These are phyloP conservation scores for Aspergillus sp. DNA, from an alignment of 2,329 filamentous ascomycete genomes.

Conservation along the genomic window DNA sequence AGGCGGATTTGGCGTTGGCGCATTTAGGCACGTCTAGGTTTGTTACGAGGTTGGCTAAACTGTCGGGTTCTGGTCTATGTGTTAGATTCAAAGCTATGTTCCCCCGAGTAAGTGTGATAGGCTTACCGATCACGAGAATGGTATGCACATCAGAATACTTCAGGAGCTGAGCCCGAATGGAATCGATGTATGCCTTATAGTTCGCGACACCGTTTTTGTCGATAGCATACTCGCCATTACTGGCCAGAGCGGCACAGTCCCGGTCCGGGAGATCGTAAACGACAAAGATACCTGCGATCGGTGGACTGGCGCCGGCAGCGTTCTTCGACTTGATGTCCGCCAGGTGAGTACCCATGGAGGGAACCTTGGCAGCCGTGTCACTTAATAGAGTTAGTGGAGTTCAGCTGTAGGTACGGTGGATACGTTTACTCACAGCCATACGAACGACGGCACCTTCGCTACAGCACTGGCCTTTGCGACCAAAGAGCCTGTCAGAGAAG, in stretches of 20 bases:
- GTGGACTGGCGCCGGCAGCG: slow-evolving; percentile 47
- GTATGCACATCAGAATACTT: slow-evolving; percentile 54
- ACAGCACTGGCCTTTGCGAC: slow-evolving; percentile 50
- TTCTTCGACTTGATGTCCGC: slow-evolving; percentile 50
- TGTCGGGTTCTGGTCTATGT: slow-evolving; percentile 58
- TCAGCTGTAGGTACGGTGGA: not conserved
- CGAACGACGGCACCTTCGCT: slow-evolving; percentile 53
- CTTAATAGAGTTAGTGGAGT: slow-evolving; percentile 12
- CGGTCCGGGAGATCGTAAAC: slow-evolving; percentile 65
- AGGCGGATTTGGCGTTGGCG: slow-evolving; percentile 53
- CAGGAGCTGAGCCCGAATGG: slow-evolving; percentile 54
- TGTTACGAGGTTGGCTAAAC: slow-evolving; percentile 62
- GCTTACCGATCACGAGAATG: slow-evolving; percentile 51
- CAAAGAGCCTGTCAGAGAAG: slow-evolving; percentile 58
- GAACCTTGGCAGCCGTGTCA: slow-evolving; percentile 52
- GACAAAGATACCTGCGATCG: slow-evolving; percentile 55
- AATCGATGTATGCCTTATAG: slow-evolving; percentile 57
- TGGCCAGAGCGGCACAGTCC: slow-evolving; percentile 63
- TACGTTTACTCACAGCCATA: slow-evolving; percentile 48
- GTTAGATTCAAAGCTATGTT: slow-evolving; percentile 3
- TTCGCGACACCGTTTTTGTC: slow-evolving; percentile 52
- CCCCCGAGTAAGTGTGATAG: not conserved
- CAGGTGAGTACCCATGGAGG: slow-evolving; percentile 49
- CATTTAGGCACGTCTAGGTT: slow-evolving; percentile 59
- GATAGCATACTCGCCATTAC: slow-evolving; percentile 61